Evolutionary conservation across 306 rosid species (phyloP).

Genomic region (Quercus glauca): DNA sequence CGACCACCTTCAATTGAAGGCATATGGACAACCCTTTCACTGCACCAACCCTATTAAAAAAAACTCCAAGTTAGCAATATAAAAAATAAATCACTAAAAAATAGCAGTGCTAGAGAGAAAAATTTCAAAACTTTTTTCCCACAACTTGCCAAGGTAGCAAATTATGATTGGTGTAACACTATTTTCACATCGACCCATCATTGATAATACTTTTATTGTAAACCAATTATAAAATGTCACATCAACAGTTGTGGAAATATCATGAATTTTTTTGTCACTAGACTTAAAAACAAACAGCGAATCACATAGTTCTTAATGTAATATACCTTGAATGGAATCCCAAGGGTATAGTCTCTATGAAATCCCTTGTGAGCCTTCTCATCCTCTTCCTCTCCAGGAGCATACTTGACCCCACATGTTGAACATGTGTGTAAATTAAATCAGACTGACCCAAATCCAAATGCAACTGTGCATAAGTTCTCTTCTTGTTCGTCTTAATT

Average conservation of each 20-base stretch:
- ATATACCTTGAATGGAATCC: slow-evolving; percentile 64
- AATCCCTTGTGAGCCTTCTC: slow-evolving; percentile 72
- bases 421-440: slow-evolving; percentile 56
- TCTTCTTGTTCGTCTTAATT: slow-evolving; percentile 65
- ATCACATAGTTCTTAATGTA: too few species aligned
- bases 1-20: slow-evolving; percentile 33
- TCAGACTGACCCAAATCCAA: slow-evolving; percentile 79
- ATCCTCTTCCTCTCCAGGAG: slow-evolving; percentile 59
- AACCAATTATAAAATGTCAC: too few species aligned
- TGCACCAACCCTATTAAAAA: slow-evolving; percentile 58
- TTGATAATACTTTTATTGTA: too few species aligned
- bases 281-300: too few species aligned
- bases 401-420: slow-evolving; percentile 57
- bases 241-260: too few species aligned
- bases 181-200: too few species aligned
- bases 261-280: too few species aligned
- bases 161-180: too few species aligned
- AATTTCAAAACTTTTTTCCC: too few species aligned
- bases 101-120: too few species aligned
- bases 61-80: neutral
- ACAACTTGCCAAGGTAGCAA: too few species aligned
- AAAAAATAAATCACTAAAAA: slow-evolving; percentile 8
- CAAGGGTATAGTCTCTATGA: slow-evolving; percentile 57
- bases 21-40: slow-evolving; percentile 42
- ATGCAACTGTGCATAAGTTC: slow-evolving; percentile 79